These are phyloP conservation scores for Fraxinus nigra DNA, from an alignment of 305 asterid species.

Conservation along the genomic window DNA sequence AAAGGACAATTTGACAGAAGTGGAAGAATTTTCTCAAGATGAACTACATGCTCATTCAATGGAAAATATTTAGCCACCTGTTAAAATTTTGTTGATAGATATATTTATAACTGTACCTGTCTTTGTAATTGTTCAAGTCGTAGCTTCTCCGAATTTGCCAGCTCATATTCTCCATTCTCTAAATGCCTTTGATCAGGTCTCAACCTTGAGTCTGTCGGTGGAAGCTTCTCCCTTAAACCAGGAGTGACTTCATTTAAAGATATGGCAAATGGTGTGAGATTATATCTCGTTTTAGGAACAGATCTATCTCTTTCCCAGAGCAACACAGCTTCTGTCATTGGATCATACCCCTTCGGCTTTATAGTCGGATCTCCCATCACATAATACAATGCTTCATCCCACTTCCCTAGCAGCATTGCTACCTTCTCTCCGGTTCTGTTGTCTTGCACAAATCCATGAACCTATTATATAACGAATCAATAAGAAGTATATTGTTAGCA, in stretches of 20 bases:
- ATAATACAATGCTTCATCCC: conserved; percentile 97
- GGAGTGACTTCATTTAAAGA: conserved; percentile 85
- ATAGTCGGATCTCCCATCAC: conserved; percentile 87
- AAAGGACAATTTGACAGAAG: conserved; percentile 4
- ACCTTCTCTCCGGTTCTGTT: conserved; percentile 91
- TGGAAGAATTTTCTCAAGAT: conserved; percentile 7
- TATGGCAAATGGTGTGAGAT: conserved; percentile 89
- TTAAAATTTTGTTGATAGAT: background rate
- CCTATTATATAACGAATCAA: conserved; percentile 37
- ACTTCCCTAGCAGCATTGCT: conserved; percentile 85
- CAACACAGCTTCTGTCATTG: conserved; percentile 84
- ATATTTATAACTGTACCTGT: conserved; percentile 52
- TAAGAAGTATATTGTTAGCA: background rate
- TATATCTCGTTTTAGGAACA: conserved; percentile 79
- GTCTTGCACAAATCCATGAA: conserved; percentile 97
- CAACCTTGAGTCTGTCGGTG: conserved; percentile 93
- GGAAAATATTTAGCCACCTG: conserved; percentile 18
- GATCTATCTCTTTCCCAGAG: conserved; percentile 94
- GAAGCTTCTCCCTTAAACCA: conserved; percentile 68
- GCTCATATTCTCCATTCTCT: conserved; percentile 95
- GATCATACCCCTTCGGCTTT: conserved; percentile 94
- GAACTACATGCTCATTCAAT: background rate
- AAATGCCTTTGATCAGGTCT: conserved; percentile 95
- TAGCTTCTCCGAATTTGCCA: conserved; percentile 91
- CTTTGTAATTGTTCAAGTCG: conserved; percentile 97